These are phyloP conservation scores for Epichloe amarillans DNA, from an alignment of 2,329 filamentous ascomycete species.

Conservation along the genomic window DNA sequence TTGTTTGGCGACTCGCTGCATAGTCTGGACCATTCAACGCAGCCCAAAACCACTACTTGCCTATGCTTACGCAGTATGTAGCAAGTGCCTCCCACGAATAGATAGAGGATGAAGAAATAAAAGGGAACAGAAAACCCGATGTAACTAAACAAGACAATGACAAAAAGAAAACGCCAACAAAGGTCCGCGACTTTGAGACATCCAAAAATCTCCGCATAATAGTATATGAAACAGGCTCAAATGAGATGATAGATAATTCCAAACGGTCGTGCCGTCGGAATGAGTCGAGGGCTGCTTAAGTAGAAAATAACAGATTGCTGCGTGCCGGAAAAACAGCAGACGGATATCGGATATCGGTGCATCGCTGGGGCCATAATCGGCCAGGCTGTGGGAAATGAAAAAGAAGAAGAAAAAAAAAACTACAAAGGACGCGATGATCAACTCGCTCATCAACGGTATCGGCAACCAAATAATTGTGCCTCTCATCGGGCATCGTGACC, in stretches of 20 bases:
- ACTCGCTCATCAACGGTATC: background rate
- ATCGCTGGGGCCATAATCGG: background rate
- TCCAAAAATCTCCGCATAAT: background rate
- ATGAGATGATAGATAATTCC: background rate
- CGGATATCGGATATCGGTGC: slow-evolving; percentile 3
- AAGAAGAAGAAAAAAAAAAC: background rate
- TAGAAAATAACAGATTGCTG: background rate
- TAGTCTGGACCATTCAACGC: background rate
- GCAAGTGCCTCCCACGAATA: background rate
- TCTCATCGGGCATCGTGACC: slow-evolving; percentile 1
- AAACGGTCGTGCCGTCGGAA: background rate
- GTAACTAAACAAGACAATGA: background rate
- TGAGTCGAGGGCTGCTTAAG: background rate
- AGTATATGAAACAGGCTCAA: background rate
- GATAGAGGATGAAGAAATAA: background rate
- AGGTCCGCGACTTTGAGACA: background rate
- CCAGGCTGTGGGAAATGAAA: background rate
- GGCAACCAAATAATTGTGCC: background rate
- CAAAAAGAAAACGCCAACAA: slow-evolving; percentile 1
- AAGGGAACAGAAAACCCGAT: background rate
- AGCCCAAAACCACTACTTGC: background rate
- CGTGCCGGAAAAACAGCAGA: background rate
- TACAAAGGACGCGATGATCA: background rate
- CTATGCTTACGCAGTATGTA: background rate
- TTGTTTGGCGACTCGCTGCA: background rate